Evolutionary conservation across 2,329 filamentous ascomycete genomes (phyloP), one percentile per base, ranked within the genome.

Genomic region (Rhynchosporium agropyri): DNA sequence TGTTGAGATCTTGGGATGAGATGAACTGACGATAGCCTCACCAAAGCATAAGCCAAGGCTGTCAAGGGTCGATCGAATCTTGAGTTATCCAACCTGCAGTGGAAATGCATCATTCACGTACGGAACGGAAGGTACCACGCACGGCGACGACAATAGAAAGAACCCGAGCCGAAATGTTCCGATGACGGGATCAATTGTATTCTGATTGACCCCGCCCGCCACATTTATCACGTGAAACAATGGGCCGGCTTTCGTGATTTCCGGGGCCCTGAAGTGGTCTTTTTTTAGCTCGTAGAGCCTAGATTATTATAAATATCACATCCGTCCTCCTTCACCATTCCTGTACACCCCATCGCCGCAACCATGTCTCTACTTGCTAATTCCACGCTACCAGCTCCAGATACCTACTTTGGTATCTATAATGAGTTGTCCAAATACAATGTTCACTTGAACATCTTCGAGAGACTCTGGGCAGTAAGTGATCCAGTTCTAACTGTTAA

Each of bases 381-480:
- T 69, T 62, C 71, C 36, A 74, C 73, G 54, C 49, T 72, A 46
- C 63, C 67, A n/a, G 53, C 68, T 49, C 70, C 72, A 12, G 71
- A 69, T 8, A 73, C 72, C 62, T 86, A 85, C 74, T 77, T 84
- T 46, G 79, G 77, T 69, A 83, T 88, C 67, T 82, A 86, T 72
- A 83, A 87, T 67, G 84, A 88, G 74, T 81, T 89, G 28, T 80
- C 83, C 73, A 86, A 87, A 75, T 83, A 86, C 83, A 95, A 97
- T 84, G 84, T 96, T 49, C 71, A 74, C 63, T 87, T 99, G 74
- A 97, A 92, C 78, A 83, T 91, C 68, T 80, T 88, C 73, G 95
- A 99, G 83, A 88, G 89, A 74, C 82, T 97, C 69, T 99, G 95
- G 95, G 89, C 91, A 56, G 86, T 87, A 81, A 74, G 85, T 84